Base-by-base conservation (phyloP, 805 yeast genomes). In the Aciculoconidium aculeatum region DNA sequence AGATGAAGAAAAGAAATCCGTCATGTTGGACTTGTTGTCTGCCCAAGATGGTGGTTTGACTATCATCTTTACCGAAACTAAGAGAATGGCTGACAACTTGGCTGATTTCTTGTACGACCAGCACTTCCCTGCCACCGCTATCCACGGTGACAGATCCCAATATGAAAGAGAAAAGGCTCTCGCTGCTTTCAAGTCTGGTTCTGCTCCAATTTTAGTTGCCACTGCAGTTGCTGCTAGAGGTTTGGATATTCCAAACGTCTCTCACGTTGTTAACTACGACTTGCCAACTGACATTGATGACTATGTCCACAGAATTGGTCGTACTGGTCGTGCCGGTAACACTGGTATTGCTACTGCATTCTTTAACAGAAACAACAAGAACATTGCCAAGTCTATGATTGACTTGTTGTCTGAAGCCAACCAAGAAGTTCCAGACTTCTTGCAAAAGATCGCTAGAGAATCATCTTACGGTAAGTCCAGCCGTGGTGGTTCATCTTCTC, bases 261-360 rank as follows among this genome's bases (percentile, higher is more conserved):
- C 94, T 27, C 97, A 90, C 58, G 98, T 92, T 54, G 81, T 92
- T 66, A 92, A 92, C 76, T 92, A 82, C 61, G 98, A 92, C 59
- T 72, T 92, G 60, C 98, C 98, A 60, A 70, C 81, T 56, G 97
- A 92, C 62, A 83, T 92, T 53, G 98, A 92, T 63, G 98, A 92
- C 65, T 92, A 92, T 58, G 98, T 92, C 36, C 98, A 92, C 72
- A 84, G 98, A 72, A 92, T 92, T 58, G 98, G 98, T 77, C 90
- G 98, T 79, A 92, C 99, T 55, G 99, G 98, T 67, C 92, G 99
- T 79, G 99, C 99, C 52, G 98, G 98, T 75, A 92, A 92, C 70
- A 79, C 82, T 40, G 99, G 99, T 83, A 72, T 84, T 49, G 96
- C 99, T 43, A 88, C 96, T 45, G 95, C 99, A 29, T 92, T 92